Evolutionary conservation across 2,329 filamentous ascomycete species (phyloP).

Genomic region (Talaromyces rugulosus): DNA sequence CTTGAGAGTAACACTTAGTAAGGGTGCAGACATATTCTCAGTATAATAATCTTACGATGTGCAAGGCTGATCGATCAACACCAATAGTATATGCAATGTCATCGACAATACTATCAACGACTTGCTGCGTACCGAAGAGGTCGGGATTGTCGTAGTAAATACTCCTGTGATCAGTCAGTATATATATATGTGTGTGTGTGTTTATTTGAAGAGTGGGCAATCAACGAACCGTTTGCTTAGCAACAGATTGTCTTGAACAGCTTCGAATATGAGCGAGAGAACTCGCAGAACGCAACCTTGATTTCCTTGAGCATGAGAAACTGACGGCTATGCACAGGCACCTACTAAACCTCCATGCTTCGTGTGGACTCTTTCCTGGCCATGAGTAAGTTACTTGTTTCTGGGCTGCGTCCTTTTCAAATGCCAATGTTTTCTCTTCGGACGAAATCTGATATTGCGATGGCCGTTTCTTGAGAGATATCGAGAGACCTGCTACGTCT

Average conservation of each 20-base stretch:
- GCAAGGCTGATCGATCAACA: constrained; percentile 51
- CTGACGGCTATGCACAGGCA: not conserved
- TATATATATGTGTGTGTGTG: not conserved
- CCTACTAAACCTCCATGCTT: constrained; percentile 52
- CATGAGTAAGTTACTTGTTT: constrained; percentile 42
- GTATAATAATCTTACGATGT: constrained; percentile 49
- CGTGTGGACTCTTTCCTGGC: constrained; percentile 51
- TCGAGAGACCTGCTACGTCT: constrained; percentile 16
- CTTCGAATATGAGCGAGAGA: constrained; percentile 52
- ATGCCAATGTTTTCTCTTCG: constrained; percentile 16
- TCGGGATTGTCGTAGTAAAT: constrained; percentile 61
- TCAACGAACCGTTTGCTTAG: constrained; percentile 54
- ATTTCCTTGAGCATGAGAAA: not conserved
- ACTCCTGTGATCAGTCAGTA: constrained; percentile 42
- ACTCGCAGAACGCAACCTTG: constrained; percentile 41
- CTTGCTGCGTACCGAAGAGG: constrained; percentile 54
- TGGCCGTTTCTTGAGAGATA: constrained; percentile 23
- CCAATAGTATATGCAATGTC: constrained; percentile 58
- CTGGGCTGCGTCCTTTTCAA: constrained; percentile 11
- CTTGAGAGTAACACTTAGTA: constrained; percentile 20
- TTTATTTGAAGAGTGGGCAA: not conserved
- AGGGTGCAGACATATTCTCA: not conserved
- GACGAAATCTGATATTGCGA: constrained; percentile 25
- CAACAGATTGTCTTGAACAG: constrained; percentile 43
- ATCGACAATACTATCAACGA: constrained; percentile 58